These are phyloP conservation scores for rapeseed (Brassica napus) DNA, from an alignment of 345 rosid species.

Conservation along the genomic window Da-Ae NC_063439.1:10193501-10194000, in stretches of 20 bases:
- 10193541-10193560: conserved; percentile 50
- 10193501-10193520: not conserved
- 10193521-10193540: conserved; percentile 40
- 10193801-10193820: conserved; percentile 59
- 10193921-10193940: conserved; percentile 60
- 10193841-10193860: conserved; percentile 56
- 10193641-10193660: conserved; percentile 58
- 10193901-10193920: conserved; percentile 64
- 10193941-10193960: conserved; percentile 70
- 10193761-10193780: conserved; percentile 59
- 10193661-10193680: conserved; percentile 63
- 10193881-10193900: conserved; percentile 81
- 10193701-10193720: conserved; percentile 43
- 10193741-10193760: conserved; percentile 47
- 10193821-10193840: conserved; percentile 49
- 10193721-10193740: conserved; percentile 70
- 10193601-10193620: conserved; percentile 41
- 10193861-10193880: conserved; percentile 66
- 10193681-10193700: conserved; percentile 63
- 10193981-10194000: conserved; percentile 58
- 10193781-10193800: conserved; percentile 59
- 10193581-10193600: conserved; percentile 49
- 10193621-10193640: conserved; percentile 55
- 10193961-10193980: conserved; percentile 64
- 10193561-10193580: conserved; percentile 62